Conservation (phyloP, 352 stramenopile genomes). For the Phytophthora rubi region DNA sequence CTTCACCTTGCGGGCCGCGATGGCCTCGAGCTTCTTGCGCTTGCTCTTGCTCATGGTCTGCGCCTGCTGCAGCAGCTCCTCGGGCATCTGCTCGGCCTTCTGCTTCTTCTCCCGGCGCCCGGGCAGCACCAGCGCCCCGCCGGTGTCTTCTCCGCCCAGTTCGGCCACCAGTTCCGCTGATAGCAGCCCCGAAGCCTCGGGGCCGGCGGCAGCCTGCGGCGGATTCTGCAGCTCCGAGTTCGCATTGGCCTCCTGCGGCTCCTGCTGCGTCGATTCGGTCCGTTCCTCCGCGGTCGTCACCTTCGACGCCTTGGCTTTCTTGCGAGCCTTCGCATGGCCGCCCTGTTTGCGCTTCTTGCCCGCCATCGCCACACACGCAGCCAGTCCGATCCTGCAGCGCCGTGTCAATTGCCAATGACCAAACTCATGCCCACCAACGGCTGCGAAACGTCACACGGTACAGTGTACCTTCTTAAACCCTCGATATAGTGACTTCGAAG, state of each 20-base stretch:
- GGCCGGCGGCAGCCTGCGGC: slow-evolving; percentile 3
- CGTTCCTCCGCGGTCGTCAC: slow-evolving; percentile 13
- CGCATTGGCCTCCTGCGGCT: slow-evolving; percentile 26
- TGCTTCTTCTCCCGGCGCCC: slow-evolving; percentile 57
- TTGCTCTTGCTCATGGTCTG: slow-evolving; percentile 83
- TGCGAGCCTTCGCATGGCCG: slow-evolving; percentile 41
- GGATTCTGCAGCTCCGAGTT: slow-evolving; percentile 10
- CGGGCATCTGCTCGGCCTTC: slow-evolving; percentile 55
- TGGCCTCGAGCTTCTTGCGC: slow-evolving; percentile 80
- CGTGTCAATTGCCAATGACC: slow-evolving; percentile 14
- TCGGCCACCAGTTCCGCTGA: slow-evolving; percentile 73
- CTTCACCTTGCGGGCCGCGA: slow-evolving; percentile 81
- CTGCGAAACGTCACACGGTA: slow-evolving; percentile 15
- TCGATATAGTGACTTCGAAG: too few species aligned
- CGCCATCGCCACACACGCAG: slow-evolving; percentile 39
- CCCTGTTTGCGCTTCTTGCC: slow-evolving; percentile 71
- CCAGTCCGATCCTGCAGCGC: background rate
- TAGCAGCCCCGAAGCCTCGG: slow-evolving; percentile 45
- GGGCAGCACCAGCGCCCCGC: slow-evolving; percentile 68
- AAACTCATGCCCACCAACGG: slow-evolving; percentile 5
- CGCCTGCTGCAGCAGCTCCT: slow-evolving; percentile 70
- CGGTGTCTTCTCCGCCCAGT: slow-evolving; percentile 57
- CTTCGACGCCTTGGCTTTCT: slow-evolving; percentile 50
- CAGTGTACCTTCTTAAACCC: background rate
- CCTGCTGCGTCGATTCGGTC: slow-evolving; percentile 10